Base-by-base conservation (phyloP, 1,139 yeast genomes). In the Kluyveromyces sp. region DNA sequence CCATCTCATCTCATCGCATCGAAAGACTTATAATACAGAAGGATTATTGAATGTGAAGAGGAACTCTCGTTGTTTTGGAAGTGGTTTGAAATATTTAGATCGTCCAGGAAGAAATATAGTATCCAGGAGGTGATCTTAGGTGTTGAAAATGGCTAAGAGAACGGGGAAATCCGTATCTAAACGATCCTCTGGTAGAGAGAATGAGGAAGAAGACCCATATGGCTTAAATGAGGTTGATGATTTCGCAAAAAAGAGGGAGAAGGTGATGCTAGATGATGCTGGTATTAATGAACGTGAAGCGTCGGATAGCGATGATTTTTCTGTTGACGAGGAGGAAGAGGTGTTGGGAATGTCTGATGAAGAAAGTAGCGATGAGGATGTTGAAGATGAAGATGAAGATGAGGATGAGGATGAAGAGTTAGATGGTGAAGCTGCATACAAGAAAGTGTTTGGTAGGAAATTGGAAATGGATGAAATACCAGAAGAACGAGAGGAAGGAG, bases 151-250 rank as follows among this genome's bases (percentile, higher is more conserved):
- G 43, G 43, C 43, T 4, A 41, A 41, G 28, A 34, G 39, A 15
- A 34, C 25, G 15, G 30, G 28, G 4, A 41, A 15, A n/a, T 4
- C 25, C 28, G 8, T 25, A 7, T n/a, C 6, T 6, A 33, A 25
- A 25, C 26, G 37, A 25, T 6, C 37, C 5, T 8, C n/a, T 37
- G 25, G 39, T 25, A 37, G 15, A 27, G 28, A 32, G 25, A 26
- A 32, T n/a, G 31, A 34, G 3, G 59, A 55, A 25, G 61, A 58
- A 25, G 63, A 61, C 46, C 54, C 60, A 3, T 66, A 65, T 53
- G 73, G 72, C 6, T 61, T 75, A 34, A 81, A 82, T 60, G 95
- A 84, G 57, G 83, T 85, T 7, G 95, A 86, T 60, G 78, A 75
- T 29, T 83, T 84, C 64, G 80, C 81, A 55, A 77, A 77, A n/a